These are phyloP conservation scores for Pouteria glomerata DNA, from an alignment of 148 eudicot genomes.

Conservation along the genomic window DNA sequence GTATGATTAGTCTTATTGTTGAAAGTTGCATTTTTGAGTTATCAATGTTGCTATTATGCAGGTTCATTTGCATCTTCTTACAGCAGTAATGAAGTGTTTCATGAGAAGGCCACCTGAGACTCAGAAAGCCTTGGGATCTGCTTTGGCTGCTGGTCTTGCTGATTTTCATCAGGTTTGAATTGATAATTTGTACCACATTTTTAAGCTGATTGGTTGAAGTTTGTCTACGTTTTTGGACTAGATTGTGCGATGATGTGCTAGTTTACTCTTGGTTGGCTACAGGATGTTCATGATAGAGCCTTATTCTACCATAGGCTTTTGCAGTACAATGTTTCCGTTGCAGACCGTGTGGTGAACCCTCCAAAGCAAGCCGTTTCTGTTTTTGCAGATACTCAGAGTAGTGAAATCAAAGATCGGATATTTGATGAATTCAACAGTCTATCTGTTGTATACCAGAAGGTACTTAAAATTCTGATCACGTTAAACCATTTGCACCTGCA, in stretches of 20 bases:
- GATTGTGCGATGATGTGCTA: neutral
- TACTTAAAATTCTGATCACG: constrained; percentile 15
- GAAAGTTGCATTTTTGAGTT: constrained; percentile 7
- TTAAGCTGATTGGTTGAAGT: neutral
- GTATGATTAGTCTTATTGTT: neutral
- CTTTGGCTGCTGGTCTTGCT: constrained; percentile 87
- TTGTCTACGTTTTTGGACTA: neutral
- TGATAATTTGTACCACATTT: neutral
- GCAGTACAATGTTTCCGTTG: constrained; percentile 65
- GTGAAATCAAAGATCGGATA: constrained; percentile 94
- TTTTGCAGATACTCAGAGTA: constrained; percentile 93
- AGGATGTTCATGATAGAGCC: constrained; percentile 99
- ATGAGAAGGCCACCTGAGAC: constrained; percentile 98
- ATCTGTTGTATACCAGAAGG: constrained; percentile 95
- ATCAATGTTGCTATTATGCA: constrained; percentile 24
- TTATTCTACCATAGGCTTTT: constrained; percentile 91
- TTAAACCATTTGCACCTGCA: neutral
- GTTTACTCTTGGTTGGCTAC: constrained; percentile 25
- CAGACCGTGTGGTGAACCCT: constrained; percentile 88
- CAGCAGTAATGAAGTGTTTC: constrained; percentile 94
- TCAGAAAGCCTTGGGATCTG: constrained; percentile 86
- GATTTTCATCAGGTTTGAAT: constrained; percentile 87
- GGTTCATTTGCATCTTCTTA: constrained; percentile 95
- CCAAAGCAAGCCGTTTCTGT: constrained; percentile 99
- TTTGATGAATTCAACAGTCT: constrained; percentile 98